A percentile compares a stretch with the other conserved stretches of the same genome.
Evolutionary conservation across 106 monocot species (phyloP).

Genomic region (Allium fistulosum): DNA sequence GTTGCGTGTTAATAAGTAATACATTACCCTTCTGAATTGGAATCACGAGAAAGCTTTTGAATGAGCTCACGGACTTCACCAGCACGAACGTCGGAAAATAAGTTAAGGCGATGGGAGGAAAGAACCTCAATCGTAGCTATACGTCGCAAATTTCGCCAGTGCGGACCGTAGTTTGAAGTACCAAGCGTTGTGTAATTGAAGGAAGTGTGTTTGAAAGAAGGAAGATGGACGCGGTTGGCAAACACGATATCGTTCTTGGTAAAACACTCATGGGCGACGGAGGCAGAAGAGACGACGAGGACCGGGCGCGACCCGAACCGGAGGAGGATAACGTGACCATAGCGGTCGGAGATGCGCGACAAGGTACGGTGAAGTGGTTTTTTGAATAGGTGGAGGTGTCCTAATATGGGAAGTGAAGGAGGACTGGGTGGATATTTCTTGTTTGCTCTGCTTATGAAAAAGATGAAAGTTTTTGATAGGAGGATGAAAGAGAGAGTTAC

Average conservation of each 20-base stretch:
- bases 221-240: constrained; percentile 34
- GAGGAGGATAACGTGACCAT: constrained; percentile 42
- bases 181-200: constrained; percentile 28
- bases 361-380: constrained; percentile 48
- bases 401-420: constrained; percentile 30
- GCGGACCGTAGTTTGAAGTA: constrained; percentile 24
- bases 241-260: constrained; percentile 39
- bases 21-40: too few relatives aligned
- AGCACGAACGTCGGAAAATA: constrained; percentile 4
- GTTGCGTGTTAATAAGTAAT: too few relatives aligned
- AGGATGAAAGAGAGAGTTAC: background rate
- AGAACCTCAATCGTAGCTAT: constrained; percentile 36
- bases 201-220: constrained; percentile 13
- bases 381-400: constrained; percentile 54
- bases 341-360: constrained; percentile 19
- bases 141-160: constrained; percentile 49
- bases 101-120: constrained; percentile 29
- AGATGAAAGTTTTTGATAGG: background rate
- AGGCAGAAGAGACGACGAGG: constrained; percentile 42
- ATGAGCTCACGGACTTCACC: constrained; percentile 13
- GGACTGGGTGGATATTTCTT: constrained; percentile 29
- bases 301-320: constrained; percentile 35
- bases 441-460: background rate
- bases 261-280: constrained; percentile 45
- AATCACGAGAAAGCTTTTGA: too few relatives aligned